Conservation (phyloP, 495 filamentous ascomycete species). For the Aspergillus indologenus region DNA sequence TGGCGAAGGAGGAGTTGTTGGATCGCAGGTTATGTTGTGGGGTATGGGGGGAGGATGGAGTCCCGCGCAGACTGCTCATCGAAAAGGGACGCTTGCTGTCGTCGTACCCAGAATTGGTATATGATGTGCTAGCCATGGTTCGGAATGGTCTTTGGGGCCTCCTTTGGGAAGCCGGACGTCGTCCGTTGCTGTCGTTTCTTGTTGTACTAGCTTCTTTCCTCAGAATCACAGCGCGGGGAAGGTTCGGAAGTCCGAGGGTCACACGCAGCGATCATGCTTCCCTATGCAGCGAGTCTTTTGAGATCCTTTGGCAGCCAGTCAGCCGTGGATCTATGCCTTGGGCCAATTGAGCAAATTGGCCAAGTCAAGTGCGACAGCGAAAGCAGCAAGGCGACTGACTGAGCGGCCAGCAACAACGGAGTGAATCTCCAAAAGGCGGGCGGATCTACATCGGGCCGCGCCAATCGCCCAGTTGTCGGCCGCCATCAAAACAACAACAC, state of each 20-base stretch:
- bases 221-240: slow-evolving; percentile 15
- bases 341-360: not conserved
- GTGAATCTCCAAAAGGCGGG: not conserved
- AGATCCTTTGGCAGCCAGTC: not conserved
- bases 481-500: slow-evolving; percentile 29
- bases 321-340: too few species aligned
- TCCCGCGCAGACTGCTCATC: slow-evolving; percentile 27
- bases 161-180: not conserved
- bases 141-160: not conserved
- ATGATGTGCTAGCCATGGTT: slow-evolving; percentile 12
- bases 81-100: slow-evolving; percentile 10
- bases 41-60: slow-evolving; percentile 35
- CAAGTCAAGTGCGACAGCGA: not conserved
- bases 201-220: not conserved
- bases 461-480: slow-evolving; percentile 24
- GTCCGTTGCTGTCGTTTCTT: not conserved
- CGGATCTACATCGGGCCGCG: slow-evolving; percentile 48
- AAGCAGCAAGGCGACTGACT: not conserved
- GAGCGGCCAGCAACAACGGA: not conserved
- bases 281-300: slow-evolving; percentile 1
- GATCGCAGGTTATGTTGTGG: slow-evolving; percentile 38
- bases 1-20: slow-evolving; percentile 47
- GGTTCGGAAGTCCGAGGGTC: slow-evolving; percentile 16
- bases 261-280: slow-evolving; percentile 15
- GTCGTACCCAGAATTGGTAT: slow-evolving; percentile 12